Base-by-base conservation (phyloP, 73 alveolate genomes). In the Paramecium tetraurelia region DNA sequence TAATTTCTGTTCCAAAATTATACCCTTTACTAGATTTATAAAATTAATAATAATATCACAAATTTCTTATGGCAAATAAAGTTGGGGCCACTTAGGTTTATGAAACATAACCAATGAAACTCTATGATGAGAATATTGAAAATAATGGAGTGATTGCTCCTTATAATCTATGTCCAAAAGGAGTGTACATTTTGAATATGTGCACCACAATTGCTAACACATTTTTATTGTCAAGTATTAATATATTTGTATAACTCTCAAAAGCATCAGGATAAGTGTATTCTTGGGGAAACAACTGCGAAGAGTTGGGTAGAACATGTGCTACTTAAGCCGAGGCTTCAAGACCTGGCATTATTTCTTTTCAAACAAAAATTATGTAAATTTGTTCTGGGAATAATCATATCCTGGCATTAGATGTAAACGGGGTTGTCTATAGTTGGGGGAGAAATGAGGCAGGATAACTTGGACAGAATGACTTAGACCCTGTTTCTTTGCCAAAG, bases 361-460 rank as follows among this genome's bases (percentile, higher is more conserved):
- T 68, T 31, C 50, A 68, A 27, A 68, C 84, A 3, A 68, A 68
- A 68, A 68, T 68, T 22, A 33, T 68, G 40, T 68, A 68, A 33
- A 68, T 68, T 22, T 68, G 84, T 68, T 36, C 87, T 36, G 87
- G 87, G 10, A 36, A 36, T 36, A 75, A 75, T 75, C 87, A 75
- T 36, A 44, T 75, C 16, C 57, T 75, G 10, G 87, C 87, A n/a
- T 24, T 75, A 3, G 87, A 75, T 40, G 46, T 36, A 18, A 33
- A 75, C 36, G 87, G 87, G 3, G 40, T 31, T 33, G 46, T 75
- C 9, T 36, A 33, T 75, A 75, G 68, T 75, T 75, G 87, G 87
- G 87, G 87, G 11, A 75, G 59, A 75, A 75, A 75, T 75, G 87
- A 75, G 38, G 21, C 36, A 31, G 87, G 87, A 44, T 75, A 75